phyloP scores from a whole-genome alignment of 805 yeast species.

The Candida glaebosa region DNA sequence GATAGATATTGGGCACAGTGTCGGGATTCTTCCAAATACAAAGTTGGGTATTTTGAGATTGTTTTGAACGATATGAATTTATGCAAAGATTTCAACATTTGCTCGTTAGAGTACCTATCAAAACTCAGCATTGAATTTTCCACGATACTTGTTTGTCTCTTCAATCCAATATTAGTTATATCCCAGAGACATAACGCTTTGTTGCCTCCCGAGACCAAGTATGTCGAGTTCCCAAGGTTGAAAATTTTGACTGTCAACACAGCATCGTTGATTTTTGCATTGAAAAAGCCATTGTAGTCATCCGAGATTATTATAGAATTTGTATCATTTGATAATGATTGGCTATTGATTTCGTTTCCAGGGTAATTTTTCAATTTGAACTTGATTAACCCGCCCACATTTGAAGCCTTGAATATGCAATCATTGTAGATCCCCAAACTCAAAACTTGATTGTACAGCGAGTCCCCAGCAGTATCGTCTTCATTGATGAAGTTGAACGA shows the following conservation, averaged over 20 bases:
- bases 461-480: slow-evolving; percentile 3
- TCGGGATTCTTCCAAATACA: slow-evolving; percentile 72
- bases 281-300: slow-evolving; percentile 1
- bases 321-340: slow-evolving; percentile 6
- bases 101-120: slow-evolving; percentile 48
- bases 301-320: slow-evolving; percentile 9
- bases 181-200: slow-evolving; percentile 75
- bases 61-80: slow-evolving; percentile 69
- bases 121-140: slow-evolving; percentile 1
- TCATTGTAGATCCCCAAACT: slow-evolving; percentile 55
- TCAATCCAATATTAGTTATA: slow-evolving; percentile 23
- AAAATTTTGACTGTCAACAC: slow-evolving; percentile 58
- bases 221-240: slow-evolving; percentile 32
- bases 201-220: slow-evolving; percentile 69
- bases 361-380: slow-evolving; percentile 18
- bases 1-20: slow-evolving; percentile 78
- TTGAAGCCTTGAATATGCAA: slow-evolving; percentile 62
- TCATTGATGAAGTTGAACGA: slow-evolving; percentile 29
- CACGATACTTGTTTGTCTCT: slow-evolving; percentile 1
- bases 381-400: slow-evolving; percentile 37
- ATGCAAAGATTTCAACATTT: slow-evolving; percentile 58
- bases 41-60: slow-evolving; percentile 69
- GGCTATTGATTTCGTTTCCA: not conserved
- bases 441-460: slow-evolving; percentile 37
- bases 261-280: slow-evolving; percentile 33